A percentile compares a stretch with the other conserved stretches of the same genome.
Evolutionary conservation across 2,329 filamentous ascomycete species (phyloP).

Genomic region (Penicillium sp.): DNA sequence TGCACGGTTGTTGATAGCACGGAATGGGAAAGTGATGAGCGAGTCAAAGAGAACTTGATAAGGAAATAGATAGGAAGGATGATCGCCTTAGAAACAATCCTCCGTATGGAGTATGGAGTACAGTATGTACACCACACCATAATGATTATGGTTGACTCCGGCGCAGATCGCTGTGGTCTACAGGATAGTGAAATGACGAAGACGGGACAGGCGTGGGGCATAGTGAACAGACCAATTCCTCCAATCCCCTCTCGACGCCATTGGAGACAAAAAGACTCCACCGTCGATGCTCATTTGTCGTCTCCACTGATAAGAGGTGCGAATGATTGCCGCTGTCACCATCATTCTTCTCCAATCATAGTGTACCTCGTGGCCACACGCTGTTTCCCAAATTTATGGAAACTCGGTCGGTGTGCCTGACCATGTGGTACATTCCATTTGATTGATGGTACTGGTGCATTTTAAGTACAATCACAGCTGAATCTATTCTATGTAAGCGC

Average conservation of each 20-base stretch:
- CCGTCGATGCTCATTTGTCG: slow-evolving; percentile 7
- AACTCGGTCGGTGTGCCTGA: not conserved
- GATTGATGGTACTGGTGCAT: not conserved
- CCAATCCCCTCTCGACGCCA: not conserved
- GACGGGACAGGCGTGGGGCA: slow-evolving; percentile 19
- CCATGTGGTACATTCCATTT: not conserved
- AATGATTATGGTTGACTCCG: too few species aligned
- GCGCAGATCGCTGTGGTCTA: too few species aligned
- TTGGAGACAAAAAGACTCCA: not conserved
- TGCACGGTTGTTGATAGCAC: slow-evolving; percentile 20
- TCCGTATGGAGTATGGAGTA: too few species aligned
- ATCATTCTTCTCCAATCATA: slow-evolving; percentile 18
- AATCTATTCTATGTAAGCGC: not conserved
- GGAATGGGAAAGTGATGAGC: slow-evolving; percentile 9
- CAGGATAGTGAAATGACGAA: slow-evolving; percentile 10
- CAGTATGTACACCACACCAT: too few species aligned
- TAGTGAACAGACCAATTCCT: not conserved
- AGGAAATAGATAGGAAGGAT: slow-evolving; percentile 11
- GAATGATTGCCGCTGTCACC: slow-evolving; percentile 25
- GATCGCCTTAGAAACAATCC: not conserved
- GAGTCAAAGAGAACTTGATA: not conserved
- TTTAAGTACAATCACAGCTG: not conserved
- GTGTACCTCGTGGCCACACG: slow-evolving; percentile 22
- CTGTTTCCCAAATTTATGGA: slow-evolving; percentile 2
- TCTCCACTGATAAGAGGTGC: slow-evolving; percentile 19